Conservation (phyloP, 2,329 filamentous ascomycete genomes). For the Pseudogymnoascus sp. region DNA sequence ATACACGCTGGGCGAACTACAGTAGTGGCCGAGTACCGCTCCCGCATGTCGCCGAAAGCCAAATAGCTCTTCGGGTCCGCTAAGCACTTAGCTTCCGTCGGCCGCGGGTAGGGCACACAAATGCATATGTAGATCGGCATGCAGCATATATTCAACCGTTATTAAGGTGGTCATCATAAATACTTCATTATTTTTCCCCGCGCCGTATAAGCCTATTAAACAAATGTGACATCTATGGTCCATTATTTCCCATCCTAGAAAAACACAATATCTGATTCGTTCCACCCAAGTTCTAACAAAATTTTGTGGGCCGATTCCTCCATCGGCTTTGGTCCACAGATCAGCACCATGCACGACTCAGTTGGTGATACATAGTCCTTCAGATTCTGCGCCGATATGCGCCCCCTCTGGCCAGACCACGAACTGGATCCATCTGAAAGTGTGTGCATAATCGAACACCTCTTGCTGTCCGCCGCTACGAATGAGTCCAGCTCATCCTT, state of each 20-base stretch:
- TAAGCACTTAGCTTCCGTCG: neutral
- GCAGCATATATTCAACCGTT: neutral
- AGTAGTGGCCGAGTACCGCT: neutral
- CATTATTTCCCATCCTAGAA: constrained; percentile 44
- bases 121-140: neutral
- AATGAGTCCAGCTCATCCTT: constrained; percentile 62
- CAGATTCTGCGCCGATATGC: constrained; percentile 57
- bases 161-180: neutral
- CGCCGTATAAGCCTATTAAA: neutral
- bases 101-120: neutral
- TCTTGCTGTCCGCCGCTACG: constrained; percentile 42
- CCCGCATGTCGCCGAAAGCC: neutral
- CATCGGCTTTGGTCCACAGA: constrained; percentile 72
- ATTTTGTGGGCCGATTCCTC: constrained; percentile 57
- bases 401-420: constrained; percentile 63
- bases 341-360: constrained; percentile 49
- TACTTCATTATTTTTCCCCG: neutral
- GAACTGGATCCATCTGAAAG: constrained; percentile 53
- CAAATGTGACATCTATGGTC: neutral
- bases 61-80: neutral
- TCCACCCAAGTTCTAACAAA: constrained; percentile 59
- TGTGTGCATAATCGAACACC: constrained; percentile 60
- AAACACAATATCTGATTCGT: constrained; percentile 63
- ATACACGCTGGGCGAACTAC: neutral
- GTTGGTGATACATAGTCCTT: constrained; percentile 46